These are phyloP conservation scores for Ogataea methanolica DNA, from an alignment of 805 yeast genomes.

Conservation along the genomic window DNA sequence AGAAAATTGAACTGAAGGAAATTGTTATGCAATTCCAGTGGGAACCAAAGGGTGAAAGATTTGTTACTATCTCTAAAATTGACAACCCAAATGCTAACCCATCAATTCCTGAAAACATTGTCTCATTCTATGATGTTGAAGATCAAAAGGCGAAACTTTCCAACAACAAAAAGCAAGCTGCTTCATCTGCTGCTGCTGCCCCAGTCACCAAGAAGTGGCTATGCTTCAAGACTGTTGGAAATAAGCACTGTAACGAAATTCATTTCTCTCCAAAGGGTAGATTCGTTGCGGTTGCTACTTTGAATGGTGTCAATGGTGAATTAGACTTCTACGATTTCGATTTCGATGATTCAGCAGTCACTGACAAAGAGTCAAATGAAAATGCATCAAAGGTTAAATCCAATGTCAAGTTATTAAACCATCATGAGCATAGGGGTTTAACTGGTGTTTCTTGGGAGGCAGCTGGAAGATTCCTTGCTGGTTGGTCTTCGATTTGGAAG, in stretches of 20 bases:
- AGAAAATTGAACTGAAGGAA: slow-evolving; percentile 88
- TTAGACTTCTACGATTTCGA: slow-evolving; percentile 84
- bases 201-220: slow-evolving; percentile 32
- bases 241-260: slow-evolving; percentile 67
- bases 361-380: slow-evolving; percentile 29
- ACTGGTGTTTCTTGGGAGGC: slow-evolving; percentile 93
- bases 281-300: slow-evolving; percentile 55
- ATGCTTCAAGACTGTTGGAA: slow-evolving; percentile 50
- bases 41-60: slow-evolving; percentile 93
- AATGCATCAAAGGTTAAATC: slow-evolving; percentile 41
- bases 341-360: slow-evolving; percentile 56
- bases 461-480: slow-evolving; percentile 85
- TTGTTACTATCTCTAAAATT: slow-evolving; percentile 66
- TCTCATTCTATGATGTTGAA: slow-evolving; percentile 83
- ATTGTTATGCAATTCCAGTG: slow-evolving; percentile 84
- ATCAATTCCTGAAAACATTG: slow-evolving; percentile 56
- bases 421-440: slow-evolving; percentile 68
- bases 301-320: slow-evolving; percentile 44
- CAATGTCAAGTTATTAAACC: slow-evolving; percentile 56
- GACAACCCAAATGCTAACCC: slow-evolving; percentile 52
- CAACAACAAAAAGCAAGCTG: slow-evolving; percentile 6
- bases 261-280: slow-evolving; percentile 93
- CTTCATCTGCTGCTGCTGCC: slow-evolving; percentile 2
- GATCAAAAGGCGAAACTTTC: slow-evolving; percentile 37
- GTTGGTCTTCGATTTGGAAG: slow-evolving; percentile 83